A percentile compares a stretch with the other conserved stretches of the same genome.
Evolutionary conservation across 2,329 filamentous ascomycete species (phyloP).

Genomic region (Ophiostoma pallidulum): DNA sequence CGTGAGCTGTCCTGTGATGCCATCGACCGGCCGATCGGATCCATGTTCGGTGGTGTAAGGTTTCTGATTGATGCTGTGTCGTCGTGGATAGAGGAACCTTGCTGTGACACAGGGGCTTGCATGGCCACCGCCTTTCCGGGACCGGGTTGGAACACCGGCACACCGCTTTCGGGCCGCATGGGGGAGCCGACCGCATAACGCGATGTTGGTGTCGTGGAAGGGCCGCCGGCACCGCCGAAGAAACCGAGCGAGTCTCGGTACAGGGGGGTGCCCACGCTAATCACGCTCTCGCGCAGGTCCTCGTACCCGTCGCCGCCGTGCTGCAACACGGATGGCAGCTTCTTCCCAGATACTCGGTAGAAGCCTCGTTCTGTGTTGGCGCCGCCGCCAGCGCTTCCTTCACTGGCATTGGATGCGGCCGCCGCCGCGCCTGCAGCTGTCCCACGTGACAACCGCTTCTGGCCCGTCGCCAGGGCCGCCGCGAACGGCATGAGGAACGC

Average conservation of each 20-base stretch:
- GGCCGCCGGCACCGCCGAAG: constrained; percentile 23
- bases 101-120: constrained; percentile 46
- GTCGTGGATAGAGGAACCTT: constrained; percentile 37
- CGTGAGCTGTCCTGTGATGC: constrained; percentile 17
- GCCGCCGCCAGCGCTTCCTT: constrained; percentile 28
- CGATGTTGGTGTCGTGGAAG: constrained; percentile 12
- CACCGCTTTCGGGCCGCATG: constrained; percentile 51
- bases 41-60: constrained; percentile 11
- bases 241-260: constrained; percentile 23
- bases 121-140: constrained; percentile 38
- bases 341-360: constrained; percentile 55
- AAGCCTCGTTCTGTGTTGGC: constrained; percentile 43
- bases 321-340: constrained; percentile 53
- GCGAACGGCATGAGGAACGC: constrained; percentile 40
- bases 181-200: constrained; percentile 45
- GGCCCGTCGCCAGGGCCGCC: constrained; percentile 35
- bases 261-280: constrained; percentile 6
- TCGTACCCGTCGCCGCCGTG: constrained; percentile 49
- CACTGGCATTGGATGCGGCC: background rate
- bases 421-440: background rate
- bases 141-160: constrained; percentile 54
- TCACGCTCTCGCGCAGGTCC: constrained; percentile 20
- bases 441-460: constrained; percentile 26
- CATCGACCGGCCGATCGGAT: constrained; percentile 16
- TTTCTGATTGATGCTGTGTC: constrained; percentile 1